phyloP scores from a whole-genome alignment of 2,329 filamentous ascomycete species.

The Atkinsonella texensis region DNA sequence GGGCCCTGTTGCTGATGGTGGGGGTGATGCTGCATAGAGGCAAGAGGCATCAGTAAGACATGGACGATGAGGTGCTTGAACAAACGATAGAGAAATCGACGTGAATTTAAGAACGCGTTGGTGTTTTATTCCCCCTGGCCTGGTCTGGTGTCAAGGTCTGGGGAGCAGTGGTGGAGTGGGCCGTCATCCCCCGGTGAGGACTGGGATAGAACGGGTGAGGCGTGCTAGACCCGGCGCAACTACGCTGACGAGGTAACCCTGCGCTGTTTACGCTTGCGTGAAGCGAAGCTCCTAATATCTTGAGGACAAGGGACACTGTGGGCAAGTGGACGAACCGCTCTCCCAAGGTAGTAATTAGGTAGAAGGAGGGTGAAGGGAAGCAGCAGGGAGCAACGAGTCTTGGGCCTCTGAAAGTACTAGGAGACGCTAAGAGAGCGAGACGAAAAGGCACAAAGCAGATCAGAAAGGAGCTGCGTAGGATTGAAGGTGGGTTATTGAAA shows the following conservation, averaged over 20 bases:
- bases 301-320: background rate
- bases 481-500: constrained; percentile 21
- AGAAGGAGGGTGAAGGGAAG: background rate
- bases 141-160: constrained; percentile 30
- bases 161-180: constrained; percentile 25
- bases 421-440: background rate
- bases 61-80: constrained; percentile 25
- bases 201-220: constrained; percentile 38
- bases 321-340: no score
- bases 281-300: constrained; percentile 8
- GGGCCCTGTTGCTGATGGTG: constrained; percentile 64
- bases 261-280: constrained; percentile 15
- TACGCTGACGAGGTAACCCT: constrained; percentile 27
- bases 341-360: background rate
- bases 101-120: constrained; percentile 32
- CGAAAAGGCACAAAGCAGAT: constrained; percentile 10
- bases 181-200: constrained; percentile 20
- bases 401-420: background rate
- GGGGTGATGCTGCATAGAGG: constrained; percentile 63
- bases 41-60: constrained; percentile 45
- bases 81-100: constrained; percentile 23
- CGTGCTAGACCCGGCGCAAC: constrained; percentile 32
- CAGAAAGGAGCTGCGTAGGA: constrained; percentile 20
- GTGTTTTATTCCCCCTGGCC: constrained; percentile 37
- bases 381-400: no score